Evolutionary conservation across 495 filamentous ascomycete species (phyloP).

Genomic region (Parathielavia hyrcaniae): DNA sequence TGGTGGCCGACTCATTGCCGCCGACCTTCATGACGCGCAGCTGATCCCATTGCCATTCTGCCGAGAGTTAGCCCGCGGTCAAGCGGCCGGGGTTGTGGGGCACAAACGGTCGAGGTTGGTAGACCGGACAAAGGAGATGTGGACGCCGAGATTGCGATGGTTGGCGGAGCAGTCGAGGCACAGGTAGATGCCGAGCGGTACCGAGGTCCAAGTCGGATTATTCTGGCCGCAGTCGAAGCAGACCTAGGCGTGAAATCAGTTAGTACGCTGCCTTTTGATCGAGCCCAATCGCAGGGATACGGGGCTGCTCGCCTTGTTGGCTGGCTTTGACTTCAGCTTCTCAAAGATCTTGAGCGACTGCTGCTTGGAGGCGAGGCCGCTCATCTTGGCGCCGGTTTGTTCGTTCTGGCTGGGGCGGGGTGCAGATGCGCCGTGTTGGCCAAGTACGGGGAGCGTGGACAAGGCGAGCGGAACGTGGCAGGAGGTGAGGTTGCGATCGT

Average conservation of each 20-base stretch:
- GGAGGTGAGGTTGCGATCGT: conserved; percentile 13
- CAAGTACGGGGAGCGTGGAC: not conserved
- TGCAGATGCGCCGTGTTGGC: conserved; percentile 3
- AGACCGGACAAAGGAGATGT: conserved; percentile 96
- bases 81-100: not conserved
- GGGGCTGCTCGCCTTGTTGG: conserved; percentile 69
- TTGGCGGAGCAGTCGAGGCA: conserved; percentile 94
- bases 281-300: not conserved
- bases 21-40: conserved; percentile 97
- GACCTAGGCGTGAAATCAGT: conserved; percentile 48
- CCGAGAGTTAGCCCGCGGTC: conserved; percentile 16
- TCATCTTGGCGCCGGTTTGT: conserved; percentile 54
- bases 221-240: conserved; percentile 97
- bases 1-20: conserved; percentile 95
- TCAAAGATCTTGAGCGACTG: conserved; percentile 96
- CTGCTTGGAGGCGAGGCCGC: conserved; percentile 77
- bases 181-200: conserved; percentile 94
- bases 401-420: not conserved
- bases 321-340: conserved; percentile 87
- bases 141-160: conserved; percentile 85
- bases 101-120: conserved; percentile 94
- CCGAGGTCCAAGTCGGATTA: conserved; percentile 97
- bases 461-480: not conserved
- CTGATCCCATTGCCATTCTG: conserved; percentile 99
- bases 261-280: not conserved